Conservation (phyloP, 331 rosid genomes). For the Pyrus hybrid region DNA sequence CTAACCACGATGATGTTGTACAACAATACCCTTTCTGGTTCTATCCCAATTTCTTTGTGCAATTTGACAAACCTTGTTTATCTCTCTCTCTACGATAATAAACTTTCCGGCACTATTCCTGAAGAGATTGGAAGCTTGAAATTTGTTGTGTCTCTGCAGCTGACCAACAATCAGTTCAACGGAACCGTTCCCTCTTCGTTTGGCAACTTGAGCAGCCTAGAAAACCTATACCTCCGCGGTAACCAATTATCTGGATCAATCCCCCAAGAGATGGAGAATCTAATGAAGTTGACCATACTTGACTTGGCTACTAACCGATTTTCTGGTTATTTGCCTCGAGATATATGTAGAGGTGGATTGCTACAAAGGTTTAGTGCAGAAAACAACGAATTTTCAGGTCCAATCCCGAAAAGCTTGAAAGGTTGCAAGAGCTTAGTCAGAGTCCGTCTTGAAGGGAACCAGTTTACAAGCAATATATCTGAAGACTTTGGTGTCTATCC, state of each 20-base stretch:
- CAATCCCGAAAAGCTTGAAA: conserved; percentile 28
- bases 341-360: conserved; percentile 22
- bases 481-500: conserved; percentile 39
- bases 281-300: not conserved
- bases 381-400: conserved; percentile 14
- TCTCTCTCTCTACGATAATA: not conserved
- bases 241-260: not conserved
- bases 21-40: not conserved
- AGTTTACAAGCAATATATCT: conserved; percentile 22
- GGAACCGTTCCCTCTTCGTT: not conserved
- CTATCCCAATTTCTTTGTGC: not conserved
- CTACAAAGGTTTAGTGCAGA: conserved; percentile 1
- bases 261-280: not conserved
- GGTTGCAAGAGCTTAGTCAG: conserved; percentile 23
- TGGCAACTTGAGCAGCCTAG: not conserved
- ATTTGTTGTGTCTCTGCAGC: not conserved
- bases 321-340: conserved; percentile 25
- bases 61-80: not conserved
- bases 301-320: conserved; percentile 8
- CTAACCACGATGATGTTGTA: not conserved
- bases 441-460: conserved; percentile 20
- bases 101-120: conserved; percentile 7
- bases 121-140: conserved; percentile 1
- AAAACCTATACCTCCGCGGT: not conserved
- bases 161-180: not conserved